Evolutionary conservation across 495 filamentous ascomycete species (phyloP).

Genomic region (Ramalina peruviana): DNA sequence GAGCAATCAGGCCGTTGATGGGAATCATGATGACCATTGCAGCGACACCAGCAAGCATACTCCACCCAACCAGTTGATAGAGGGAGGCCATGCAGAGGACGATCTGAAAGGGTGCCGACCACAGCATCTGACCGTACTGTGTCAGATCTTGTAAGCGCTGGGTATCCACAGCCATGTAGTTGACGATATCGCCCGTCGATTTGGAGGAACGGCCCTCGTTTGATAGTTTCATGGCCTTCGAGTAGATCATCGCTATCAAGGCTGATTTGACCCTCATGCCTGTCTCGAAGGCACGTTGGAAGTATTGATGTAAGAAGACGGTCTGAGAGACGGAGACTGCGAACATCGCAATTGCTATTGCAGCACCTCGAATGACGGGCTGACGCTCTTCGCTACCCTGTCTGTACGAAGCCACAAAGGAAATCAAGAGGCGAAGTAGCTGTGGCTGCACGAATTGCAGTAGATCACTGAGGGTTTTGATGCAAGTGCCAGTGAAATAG

Average conservation of each 20-base stretch:
- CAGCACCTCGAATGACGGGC: slow-evolving; percentile 68
- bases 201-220: slow-evolving; percentile 87
- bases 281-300: slow-evolving; percentile 85
- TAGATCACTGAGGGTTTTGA: slow-evolving; percentile 74
- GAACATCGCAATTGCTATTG: slow-evolving; percentile 90
- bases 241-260: slow-evolving; percentile 80
- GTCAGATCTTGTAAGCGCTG: slow-evolving; percentile 89
- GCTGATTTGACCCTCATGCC: slow-evolving; percentile 93
- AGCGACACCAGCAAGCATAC: slow-evolving; percentile 92
- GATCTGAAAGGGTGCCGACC: slow-evolving; percentile 97
- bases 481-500: slow-evolving; percentile 63
- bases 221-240: slow-evolving; percentile 76
- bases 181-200: slow-evolving; percentile 96
- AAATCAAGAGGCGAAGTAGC: slow-evolving; percentile 69
- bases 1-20: slow-evolving; percentile 83
- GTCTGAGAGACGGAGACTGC: slow-evolving; percentile 75
- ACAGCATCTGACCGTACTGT: slow-evolving; percentile 86
- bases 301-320: slow-evolving; percentile 77
- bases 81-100: slow-evolving; percentile 86
- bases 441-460: slow-evolving; percentile 88
- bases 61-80: slow-evolving; percentile 82
- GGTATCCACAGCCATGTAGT: slow-evolving; percentile 96
- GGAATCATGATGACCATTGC: slow-evolving; percentile 98
- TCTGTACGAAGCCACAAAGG: slow-evolving; percentile 71
- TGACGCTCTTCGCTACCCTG: slow-evolving; percentile 41